Evolutionary conservation across 176 grass and related monocot genomes (phyloP), one percentile per base, ranked within the genome.

Genomic region (Poa pratensis): DNA sequence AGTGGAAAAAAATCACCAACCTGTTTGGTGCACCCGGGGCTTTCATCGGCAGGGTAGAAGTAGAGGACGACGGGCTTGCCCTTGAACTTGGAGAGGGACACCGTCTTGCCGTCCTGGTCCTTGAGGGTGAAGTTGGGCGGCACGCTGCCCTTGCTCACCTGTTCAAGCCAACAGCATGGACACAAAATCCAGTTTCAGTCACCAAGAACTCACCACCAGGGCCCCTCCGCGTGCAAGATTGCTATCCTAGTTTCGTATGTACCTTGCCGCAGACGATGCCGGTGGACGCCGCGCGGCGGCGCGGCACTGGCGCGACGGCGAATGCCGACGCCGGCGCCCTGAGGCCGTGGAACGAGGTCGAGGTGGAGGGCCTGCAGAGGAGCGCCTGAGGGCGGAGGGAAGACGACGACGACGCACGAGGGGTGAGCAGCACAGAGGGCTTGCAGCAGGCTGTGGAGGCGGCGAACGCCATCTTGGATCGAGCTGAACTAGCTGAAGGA

Each of bases 31-130:
- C 96, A 98, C 3, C 96, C 96, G 11, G 96, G 96, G 7, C 91
- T 89, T 24, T 98, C 96, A 67, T 98, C 96, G 20, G 93, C 96
- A 5, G 96, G 96, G 86, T 98, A 98, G 87, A 98, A 98, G 87
- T 98, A 98, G 70, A 98, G 77, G 0, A 98, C 96, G 1, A 90
- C 76, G 6, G 96, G 96, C 82, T 90, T 98, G 80, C 96, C 96
- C 86, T 98, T 98, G 77, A 89, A 98, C 81, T 93, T 94, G 74
- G 93, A 87, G 39, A 98, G 88, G 24, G 96, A 88, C 58, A 98
- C 91, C 63, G 86, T 73, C 86, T 84, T 94, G 18, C 96, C 88
- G 68, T 98, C 88, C 84, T 95, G 96, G 80, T 98, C 94, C 57
- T 92, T 95, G 69, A 95, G 89, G 9, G 87, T 89, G 81, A 98